Evolutionary conservation across 768 basidiomycete species (phyloP).

Genomic region (Lepiota brunneoincarnata): DNA sequence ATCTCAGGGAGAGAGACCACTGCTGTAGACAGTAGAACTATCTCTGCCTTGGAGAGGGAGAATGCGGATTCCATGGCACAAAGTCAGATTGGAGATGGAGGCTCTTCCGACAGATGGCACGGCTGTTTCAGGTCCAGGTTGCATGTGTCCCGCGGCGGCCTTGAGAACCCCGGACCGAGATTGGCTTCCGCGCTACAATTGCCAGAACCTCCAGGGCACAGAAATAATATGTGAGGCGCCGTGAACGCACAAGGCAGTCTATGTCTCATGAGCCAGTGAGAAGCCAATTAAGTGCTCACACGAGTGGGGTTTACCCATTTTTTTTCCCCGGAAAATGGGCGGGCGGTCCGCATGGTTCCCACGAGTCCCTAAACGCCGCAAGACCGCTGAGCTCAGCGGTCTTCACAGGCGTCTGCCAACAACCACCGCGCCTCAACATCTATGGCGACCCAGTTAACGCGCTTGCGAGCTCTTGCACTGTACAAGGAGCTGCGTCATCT

Average conservation of each 20-base stretch:
- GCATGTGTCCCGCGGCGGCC: too few species aligned
- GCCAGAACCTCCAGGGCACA: too few species aligned
- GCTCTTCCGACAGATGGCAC: too few species aligned
- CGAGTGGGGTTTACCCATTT: neutral
- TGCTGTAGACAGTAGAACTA: too few species aligned
- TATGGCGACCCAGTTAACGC: slow-evolving; percentile 51
- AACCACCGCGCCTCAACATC: neutral
- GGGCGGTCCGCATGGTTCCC: neutral
- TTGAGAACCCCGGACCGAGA: too few species aligned
- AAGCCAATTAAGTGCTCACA: neutral
- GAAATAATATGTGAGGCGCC: too few species aligned
- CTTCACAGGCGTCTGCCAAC: slow-evolving; percentile 2
- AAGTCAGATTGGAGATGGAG: too few species aligned
- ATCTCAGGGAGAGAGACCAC: too few species aligned
- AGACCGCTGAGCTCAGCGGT: neutral
- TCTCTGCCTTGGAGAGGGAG: too few species aligned
- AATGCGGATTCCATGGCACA: too few species aligned
- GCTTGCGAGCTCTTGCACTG: slow-evolving; percentile 63
- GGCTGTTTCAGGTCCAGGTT: too few species aligned
- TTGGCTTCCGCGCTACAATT: too few species aligned
- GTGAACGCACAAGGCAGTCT: neutral
- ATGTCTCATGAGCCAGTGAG: neutral
- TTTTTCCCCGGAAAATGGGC: neutral
- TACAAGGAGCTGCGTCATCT: slow-evolving; percentile 84
- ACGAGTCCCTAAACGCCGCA: neutral